Conservation (phyloP, 352 stramenopile species). For the Phytophthora podocarpi region DNA sequence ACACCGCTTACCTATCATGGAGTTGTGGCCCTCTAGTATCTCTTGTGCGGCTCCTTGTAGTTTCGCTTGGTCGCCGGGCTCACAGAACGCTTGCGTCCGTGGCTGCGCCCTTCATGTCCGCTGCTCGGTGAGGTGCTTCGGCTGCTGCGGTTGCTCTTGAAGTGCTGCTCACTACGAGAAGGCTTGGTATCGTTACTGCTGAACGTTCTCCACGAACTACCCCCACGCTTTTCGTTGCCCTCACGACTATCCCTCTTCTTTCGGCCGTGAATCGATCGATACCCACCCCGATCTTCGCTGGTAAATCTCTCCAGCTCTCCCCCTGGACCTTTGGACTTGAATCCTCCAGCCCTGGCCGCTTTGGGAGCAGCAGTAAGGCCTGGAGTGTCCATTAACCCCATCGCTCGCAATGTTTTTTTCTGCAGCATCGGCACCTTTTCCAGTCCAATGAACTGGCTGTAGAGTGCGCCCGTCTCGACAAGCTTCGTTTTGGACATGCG, state of each 20-base stretch:
- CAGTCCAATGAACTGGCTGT: conserved; percentile 60
- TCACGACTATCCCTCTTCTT: conserved; percentile 7
- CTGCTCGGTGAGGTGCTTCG: conserved; percentile 12
- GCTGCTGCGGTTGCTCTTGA: conserved; percentile 6
- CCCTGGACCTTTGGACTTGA: conserved; percentile 9
- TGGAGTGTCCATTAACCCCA: conserved; percentile 80
- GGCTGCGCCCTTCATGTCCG: conserved; percentile 10
- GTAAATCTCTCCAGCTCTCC: conserved; percentile 23
- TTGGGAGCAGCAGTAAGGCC: conserved; percentile 52
- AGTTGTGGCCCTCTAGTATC: conserved; percentile 20
- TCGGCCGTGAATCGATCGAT: conserved; percentile 17
- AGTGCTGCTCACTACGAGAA: not conserved
- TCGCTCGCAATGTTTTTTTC: conserved; percentile 81
- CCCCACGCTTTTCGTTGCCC: conserved; percentile 1
- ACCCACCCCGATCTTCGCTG: conserved; percentile 10
- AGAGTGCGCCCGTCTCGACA: conserved; percentile 79
- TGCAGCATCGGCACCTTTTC: conserved; percentile 73
- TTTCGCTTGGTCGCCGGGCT: conserved; percentile 23
- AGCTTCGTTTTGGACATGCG: conserved; percentile 59
- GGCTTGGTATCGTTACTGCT: conserved; percentile 9
- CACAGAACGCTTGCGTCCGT: conserved; percentile 15
- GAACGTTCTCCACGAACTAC: conserved; percentile 23
- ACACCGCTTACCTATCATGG: conserved; percentile 2
- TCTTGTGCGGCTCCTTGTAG: conserved; percentile 37
- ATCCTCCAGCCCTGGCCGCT: conserved; percentile 1